Base-by-base conservation (phyloP, 2,329 filamentous ascomycete genomes). In the Sporothrix phasma region DNA sequence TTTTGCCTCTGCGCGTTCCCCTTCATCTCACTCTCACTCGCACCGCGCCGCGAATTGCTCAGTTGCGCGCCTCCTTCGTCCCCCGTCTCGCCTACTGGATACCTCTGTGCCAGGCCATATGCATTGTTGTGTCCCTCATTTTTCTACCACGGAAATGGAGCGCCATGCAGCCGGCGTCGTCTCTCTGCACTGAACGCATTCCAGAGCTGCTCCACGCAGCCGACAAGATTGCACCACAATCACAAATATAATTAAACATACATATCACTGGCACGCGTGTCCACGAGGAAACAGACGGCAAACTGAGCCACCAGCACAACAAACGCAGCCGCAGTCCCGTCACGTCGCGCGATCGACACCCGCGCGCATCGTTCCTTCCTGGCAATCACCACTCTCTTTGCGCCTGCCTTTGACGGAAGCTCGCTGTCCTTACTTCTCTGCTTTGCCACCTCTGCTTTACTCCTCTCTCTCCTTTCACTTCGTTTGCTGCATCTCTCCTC, bases 151-250 rank as follows among this genome's bases (percentile, higher is more conserved):
- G 22, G 43, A 22, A 31, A 64, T 64, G 63, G 63, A 41, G 63
- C 63, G 47, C 56, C 37, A 19, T 29, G 41, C 43, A 47, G 31
- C 46, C 4, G 46, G 47, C 47, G 46, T 17, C 58, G 11, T 34
- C 19, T 61, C 45, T 64, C 34, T 45, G 54, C 62, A 61, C 41
- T 61, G 56, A 64, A 26, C 45, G 46, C 56, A 61, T 61, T 64
- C 56, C 63, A 43, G 39, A n/a, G 31, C 22, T 41, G 19, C 4
- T 39, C 34, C 31, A 24, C 34, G 37, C 37, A 41, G 54, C 24
- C 54, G 54, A 58, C 54, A 29, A 1, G 41, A 11, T 6, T 7
- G 15, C 29, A n/a, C 26, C 58, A 1, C 2, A 5, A 29, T 45
- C 24, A 41, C 34, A 19, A 29, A n/a, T 31, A 31, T 15, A 22